phyloP scores from a whole-genome alignment of 2,329 filamentous ascomycete genomes.

The Trichophyton verrucosum region DNA sequence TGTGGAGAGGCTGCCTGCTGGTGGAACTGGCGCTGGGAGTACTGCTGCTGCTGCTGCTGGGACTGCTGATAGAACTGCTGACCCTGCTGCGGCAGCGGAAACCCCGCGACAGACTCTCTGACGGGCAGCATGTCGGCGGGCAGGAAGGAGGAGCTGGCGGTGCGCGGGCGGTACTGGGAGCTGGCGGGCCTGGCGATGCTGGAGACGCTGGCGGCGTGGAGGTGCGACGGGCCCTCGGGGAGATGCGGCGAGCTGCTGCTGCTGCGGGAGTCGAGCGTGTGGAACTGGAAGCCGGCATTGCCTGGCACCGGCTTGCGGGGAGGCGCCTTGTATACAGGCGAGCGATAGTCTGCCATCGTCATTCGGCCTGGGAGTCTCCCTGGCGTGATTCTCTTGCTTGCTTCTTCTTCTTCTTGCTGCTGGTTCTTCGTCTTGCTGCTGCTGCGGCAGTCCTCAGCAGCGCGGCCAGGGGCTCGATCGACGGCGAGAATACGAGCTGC shows the following conservation, averaged over 20 bases:
- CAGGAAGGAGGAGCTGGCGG: constrained; percentile 11
- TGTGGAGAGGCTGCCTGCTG: neutral
- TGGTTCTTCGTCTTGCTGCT: neutral
- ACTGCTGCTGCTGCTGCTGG: no score
- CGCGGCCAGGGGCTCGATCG: neutral
- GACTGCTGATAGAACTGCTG: no score
- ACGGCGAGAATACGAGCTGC: neutral
- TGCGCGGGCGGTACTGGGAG: constrained; percentile 11
- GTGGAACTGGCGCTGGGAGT: neutral
- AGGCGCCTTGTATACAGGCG: constrained; percentile 13
- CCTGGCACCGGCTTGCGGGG: constrained; percentile 13
- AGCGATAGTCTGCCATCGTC: constrained; percentile 15
- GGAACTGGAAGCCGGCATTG: constrained; percentile 15
- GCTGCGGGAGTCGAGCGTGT: constrained; percentile 4
- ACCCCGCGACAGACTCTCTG: constrained; percentile 7
- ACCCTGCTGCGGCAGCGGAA: constrained; percentile 7
- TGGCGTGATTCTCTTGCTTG: neutral
- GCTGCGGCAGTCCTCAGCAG: neutral
- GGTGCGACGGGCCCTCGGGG: neutral
- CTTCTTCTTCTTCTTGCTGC: neutral
- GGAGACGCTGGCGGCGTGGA: neutral
- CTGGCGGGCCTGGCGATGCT: neutral
- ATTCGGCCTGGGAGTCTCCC: neutral
- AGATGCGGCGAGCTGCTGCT: constrained; percentile 1
- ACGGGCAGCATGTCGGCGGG: constrained; percentile 11